A percentile compares a stretch with the other conserved stretches of the same genome.
Evolutionary conservation across 2,329 filamentous ascomycete genomes (phyloP).

Genomic region (Coniella lustricola): DNA sequence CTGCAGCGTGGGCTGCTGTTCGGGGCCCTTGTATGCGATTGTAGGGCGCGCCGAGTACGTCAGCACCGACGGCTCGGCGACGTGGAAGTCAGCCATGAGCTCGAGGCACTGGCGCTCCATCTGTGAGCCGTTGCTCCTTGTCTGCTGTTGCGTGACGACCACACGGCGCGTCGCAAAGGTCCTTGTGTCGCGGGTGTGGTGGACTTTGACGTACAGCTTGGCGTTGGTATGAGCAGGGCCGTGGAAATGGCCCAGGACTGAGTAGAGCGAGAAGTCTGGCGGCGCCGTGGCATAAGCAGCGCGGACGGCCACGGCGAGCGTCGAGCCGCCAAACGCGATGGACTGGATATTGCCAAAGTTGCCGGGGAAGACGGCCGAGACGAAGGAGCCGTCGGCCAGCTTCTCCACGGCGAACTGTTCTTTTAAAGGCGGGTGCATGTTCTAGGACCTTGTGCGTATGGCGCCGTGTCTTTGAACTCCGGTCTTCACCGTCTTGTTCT

Average conservation of each 20-base stretch:
- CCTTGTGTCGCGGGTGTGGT: conserved; percentile 34
- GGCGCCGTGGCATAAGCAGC: conserved; percentile 34
- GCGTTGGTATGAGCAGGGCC: conserved; percentile 36
- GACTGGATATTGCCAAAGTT: conserved; percentile 1
- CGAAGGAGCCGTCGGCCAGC: conserved; percentile 5
- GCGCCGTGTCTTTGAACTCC: no score
- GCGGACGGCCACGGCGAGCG: conserved; percentile 32
- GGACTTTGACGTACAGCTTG: conserved; percentile 30
- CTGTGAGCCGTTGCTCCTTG: conserved; percentile 27
- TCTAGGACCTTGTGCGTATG: no score
- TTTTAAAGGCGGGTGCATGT: conserved; percentile 4
- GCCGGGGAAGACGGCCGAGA: conserved; percentile 4
- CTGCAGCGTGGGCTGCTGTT: conserved; percentile 20
- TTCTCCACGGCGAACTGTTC: conserved; percentile 10
- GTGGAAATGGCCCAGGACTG: conserved; percentile 38
- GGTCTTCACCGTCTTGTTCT: no score
- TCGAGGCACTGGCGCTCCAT: conserved; percentile 37
- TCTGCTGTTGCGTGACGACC: conserved; percentile 34
- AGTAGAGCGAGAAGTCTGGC: conserved; percentile 34
- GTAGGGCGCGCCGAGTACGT: conserved; percentile 32
- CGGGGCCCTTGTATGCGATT: conserved; percentile 24
- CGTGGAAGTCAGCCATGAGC: conserved; percentile 40
- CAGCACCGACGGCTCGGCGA: conserved; percentile 30
- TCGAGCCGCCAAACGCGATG: conserved; percentile 39
- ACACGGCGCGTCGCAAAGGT: conserved; percentile 42